Conservation (phyloP, 352 stramenopile genomes). For the Phytophthora kernoviae region DNA sequence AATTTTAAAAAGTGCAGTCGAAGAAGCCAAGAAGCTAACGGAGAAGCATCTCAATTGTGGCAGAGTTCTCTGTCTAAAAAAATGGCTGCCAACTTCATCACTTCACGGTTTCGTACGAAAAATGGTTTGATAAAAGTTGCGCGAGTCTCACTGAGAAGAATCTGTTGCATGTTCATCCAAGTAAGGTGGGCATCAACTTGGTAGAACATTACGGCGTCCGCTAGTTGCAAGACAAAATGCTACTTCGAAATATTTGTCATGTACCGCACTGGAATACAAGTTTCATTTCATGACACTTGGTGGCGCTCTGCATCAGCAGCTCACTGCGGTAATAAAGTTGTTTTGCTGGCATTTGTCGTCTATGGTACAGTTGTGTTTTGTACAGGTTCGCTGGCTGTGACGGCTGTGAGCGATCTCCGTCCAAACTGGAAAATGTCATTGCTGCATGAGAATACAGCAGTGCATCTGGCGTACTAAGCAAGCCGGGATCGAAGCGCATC, state of each 20-base stretch:
- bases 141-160: neutral
- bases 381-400: neutral
- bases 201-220: too few relatives aligned
- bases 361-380: neutral
- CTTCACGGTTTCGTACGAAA: too few relatives aligned
- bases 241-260: too few relatives aligned
- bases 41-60: too few relatives aligned
- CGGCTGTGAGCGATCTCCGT: neutral
- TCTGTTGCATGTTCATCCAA: too few relatives aligned
- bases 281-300: too few relatives aligned
- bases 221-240: too few relatives aligned
- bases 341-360: neutral
- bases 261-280: too few relatives aligned
- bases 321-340: neutral
- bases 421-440: neutral
- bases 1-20: too few relatives aligned
- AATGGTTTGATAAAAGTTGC: too few relatives aligned
- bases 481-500: neutral
- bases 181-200: too few relatives aligned
- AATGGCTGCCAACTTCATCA: too few relatives aligned
- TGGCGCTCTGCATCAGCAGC: neutral
- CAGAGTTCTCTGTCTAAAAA: neutral
- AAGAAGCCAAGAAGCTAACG: neutral
- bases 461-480: neutral
- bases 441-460: conserved; percentile 1